Evolutionary conservation across 306 rosid species (phyloP).

Genomic region (Fragaria iinumae): DNA sequence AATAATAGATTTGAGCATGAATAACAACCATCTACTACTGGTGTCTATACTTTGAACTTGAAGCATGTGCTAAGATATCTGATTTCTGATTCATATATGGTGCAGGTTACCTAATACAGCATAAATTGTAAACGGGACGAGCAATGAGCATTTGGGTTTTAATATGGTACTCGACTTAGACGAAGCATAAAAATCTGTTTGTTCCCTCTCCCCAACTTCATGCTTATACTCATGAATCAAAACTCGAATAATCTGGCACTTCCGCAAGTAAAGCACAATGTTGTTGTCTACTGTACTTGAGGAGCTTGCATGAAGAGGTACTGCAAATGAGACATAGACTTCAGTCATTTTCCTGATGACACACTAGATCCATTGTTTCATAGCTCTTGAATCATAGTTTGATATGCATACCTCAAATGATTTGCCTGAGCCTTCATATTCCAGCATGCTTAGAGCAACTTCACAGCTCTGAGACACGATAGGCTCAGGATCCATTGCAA

Average conservation of each 20-base stretch:
- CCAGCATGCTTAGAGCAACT: conserved; percentile 95
- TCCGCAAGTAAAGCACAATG: neutral
- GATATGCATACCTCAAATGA: conserved; percentile 76
- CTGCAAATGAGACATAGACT: conserved; percentile 41
- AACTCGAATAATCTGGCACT: conserved; percentile 14
- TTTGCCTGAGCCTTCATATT: conserved; percentile 76
- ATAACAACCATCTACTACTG: neutral
- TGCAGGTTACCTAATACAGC: neutral
- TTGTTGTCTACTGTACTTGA: conserved; percentile 35
- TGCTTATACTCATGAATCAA: neutral
- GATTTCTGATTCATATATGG: neutral
- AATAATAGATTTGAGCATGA: neutral
- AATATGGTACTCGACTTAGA: neutral
- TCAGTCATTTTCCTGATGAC: conserved; percentile 16
- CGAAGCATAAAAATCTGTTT: no score
- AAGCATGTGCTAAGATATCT: no score
- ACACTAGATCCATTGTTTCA: neutral
- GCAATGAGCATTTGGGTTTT: neutral
- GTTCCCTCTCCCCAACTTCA: no score
- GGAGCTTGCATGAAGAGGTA: conserved; percentile 81
- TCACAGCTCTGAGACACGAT: conserved; percentile 97
- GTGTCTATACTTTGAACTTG: neutral
- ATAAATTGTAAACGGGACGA: neutral
- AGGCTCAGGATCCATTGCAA: conserved; percentile 77
- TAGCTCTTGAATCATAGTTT: neutral